Percentiles rank a stretch among this genome's conserved stretches.
Conservation (phyloP, 495 filamentous ascomycete genomes). For the Sphaerosporella brunnea region DNA sequence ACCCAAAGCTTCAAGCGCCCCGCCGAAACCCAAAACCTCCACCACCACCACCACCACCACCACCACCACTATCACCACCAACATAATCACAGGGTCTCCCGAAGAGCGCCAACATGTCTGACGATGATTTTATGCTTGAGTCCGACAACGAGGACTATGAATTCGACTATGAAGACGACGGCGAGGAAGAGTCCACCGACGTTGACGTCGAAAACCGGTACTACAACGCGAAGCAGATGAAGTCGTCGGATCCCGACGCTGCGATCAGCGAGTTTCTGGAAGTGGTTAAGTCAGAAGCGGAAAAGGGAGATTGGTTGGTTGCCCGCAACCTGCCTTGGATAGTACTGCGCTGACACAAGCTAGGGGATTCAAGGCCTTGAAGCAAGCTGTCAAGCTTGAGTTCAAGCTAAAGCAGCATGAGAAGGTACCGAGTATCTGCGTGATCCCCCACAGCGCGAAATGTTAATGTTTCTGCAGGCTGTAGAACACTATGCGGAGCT, state of each 20-base stretch:
- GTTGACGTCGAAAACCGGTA: conserved; percentile 98
- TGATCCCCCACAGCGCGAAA: background rate
- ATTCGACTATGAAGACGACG: conserved; percentile 87
- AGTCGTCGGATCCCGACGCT: conserved; percentile 65
- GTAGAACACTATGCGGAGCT: conserved; percentile 91
- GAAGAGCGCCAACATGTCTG: conserved; percentile 47
- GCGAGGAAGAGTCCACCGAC: conserved; percentile 72
- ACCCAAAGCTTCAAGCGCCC: background rate
- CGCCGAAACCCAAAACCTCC: too few species aligned
- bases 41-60: background rate
- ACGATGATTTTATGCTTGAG: conserved; percentile 99
- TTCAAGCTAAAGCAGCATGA: conserved; percentile 74
- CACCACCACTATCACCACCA: background rate
- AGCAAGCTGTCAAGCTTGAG: conserved; percentile 94
- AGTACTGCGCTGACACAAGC: background rate
- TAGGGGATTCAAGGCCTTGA: conserved; percentile 90
- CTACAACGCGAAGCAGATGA: conserved; percentile 97
- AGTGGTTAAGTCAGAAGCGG: conserved; percentile 62
- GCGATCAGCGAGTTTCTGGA: conserved; percentile 83
- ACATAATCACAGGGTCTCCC: too few species aligned
- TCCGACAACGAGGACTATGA: conserved; percentile 93
- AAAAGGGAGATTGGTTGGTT: conserved; percentile 78
- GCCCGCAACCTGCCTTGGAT: background rate
- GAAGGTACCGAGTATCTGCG: too few species aligned
- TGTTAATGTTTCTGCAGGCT: conserved; percentile 39